phyloP scores from a whole-genome alignment of 2,329 filamentous ascomycete genomes.

The Hirsutella rhossiliensis region DNA sequence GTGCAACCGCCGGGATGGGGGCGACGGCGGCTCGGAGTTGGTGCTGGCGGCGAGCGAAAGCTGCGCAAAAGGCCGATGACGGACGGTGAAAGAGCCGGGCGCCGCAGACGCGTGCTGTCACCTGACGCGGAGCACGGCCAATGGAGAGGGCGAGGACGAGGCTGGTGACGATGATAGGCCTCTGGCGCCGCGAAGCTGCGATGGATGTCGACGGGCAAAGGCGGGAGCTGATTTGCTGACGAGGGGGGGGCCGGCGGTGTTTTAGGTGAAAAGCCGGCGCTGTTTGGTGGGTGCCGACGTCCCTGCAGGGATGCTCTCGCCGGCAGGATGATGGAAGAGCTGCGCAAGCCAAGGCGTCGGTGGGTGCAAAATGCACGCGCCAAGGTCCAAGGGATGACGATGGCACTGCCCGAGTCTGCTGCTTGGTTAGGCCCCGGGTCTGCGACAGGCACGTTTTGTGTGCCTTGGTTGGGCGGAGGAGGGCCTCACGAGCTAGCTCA shows the following conservation, averaged over 20 bases:
- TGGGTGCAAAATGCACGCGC: too few species aligned
- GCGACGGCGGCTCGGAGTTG: not conserved
- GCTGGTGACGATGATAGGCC: conserved; percentile 40
- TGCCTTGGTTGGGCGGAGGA: too few species aligned
- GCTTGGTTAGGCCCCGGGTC: too few species aligned
- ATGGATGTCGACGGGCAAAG: conserved; percentile 20
- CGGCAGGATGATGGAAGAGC: not conserved
- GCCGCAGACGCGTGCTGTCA: conserved; percentile 30
- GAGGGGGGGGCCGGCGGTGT: conserved; percentile 8
- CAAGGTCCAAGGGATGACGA: too few species aligned
- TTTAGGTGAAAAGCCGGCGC: conserved; percentile 4
- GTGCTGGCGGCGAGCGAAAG: not conserved
- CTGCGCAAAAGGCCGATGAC: conserved; percentile 1
- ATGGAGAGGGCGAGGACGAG: conserved; percentile 29
- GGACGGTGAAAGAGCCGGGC: conserved; percentile 13
- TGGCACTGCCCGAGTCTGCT: too few species aligned
- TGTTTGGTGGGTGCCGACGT: conserved; percentile 5
- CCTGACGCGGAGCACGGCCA: conserved; percentile 36
- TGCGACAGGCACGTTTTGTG: too few species aligned
- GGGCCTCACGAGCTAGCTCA: too few species aligned
- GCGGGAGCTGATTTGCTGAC: conserved; percentile 39
- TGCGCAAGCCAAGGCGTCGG: not conserved
- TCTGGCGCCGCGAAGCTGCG: conserved; percentile 26
- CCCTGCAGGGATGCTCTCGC: conserved; percentile 2
- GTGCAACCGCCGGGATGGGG: conserved; percentile 1